Base-by-base conservation (phyloP, 73 alveolate species). In the Paramecium bursaria region DNA sequence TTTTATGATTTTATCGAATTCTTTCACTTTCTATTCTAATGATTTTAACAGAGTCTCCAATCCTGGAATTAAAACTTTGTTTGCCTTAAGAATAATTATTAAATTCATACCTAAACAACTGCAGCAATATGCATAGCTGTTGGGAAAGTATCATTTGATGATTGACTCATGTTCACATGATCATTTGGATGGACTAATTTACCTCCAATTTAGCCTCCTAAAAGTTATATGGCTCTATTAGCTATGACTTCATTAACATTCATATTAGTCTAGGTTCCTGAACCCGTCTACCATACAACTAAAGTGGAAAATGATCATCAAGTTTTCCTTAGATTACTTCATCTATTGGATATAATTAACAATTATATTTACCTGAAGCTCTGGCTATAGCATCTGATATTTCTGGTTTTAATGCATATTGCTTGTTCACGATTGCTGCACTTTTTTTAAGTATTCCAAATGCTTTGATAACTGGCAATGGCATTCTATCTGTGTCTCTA, bases 211-310 rank as follows among this genome's bases (percentile, higher is more conserved):
- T 96, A 88, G 53, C 98, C 97, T 4, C 99, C 99, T 35, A 96
- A 86, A 49, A 96, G 77, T 90, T 97, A 97, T 77, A 96, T 93
- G 67, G 99, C 99, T 73, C 99, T 88, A 90, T 97, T 97, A 25
- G 99, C 94, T 53, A 97, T 96, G 74, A 97, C 99, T 85, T 97
- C 99, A 74, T 97, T 97, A 48, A 93, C 95, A 86, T 95, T 94
- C 99, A 97, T 96, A 88, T 97, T 97, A 21, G 98, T 82, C 87
- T 97, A 94, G 9, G 99, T 97, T 0, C 99, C 99, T 61, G 99
- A 95, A 30, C 99, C 99, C n/a, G 99, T 97, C 87, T 97, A 97
- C 94, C 98, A 95, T 85, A 97, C 96, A 35, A 96, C 99, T 26
- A 96, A n/a, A n/a, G 92, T 44, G 99, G 98, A 91, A 97, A 97